A percentile compares a stretch with the other conserved stretches of the same genome.
phyloP scores from a whole-genome alignment of 805 yeast species.

The Pichia occidentalis region DNA sequence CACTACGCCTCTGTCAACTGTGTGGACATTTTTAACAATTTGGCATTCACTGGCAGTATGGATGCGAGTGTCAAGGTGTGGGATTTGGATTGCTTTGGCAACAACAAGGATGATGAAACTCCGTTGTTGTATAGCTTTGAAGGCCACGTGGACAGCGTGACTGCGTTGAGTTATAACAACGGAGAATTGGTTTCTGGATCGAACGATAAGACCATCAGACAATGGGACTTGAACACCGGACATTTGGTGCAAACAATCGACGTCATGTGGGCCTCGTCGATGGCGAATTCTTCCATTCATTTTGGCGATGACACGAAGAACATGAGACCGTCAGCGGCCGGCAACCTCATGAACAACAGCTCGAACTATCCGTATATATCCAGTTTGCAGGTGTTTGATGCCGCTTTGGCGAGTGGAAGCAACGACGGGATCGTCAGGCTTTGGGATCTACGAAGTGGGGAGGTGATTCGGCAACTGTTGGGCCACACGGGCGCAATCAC shows the following conservation, averaged over 20 bases:
- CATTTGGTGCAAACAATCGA: conserved; percentile 66
- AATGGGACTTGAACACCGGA: conserved; percentile 67
- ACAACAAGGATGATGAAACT: conserved; percentile 3
- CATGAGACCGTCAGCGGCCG: conserved; percentile 8
- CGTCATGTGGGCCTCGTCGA: conserved; percentile 51
- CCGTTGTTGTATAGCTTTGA: conserved; percentile 46
- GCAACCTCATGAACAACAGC: conserved; percentile 9
- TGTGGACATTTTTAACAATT: conserved; percentile 44
- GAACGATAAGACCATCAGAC: conserved; percentile 62
- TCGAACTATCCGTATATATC: conserved; percentile 43
- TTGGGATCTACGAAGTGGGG: conserved; percentile 72
- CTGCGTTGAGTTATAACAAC: conserved; percentile 52
- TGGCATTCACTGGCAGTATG: conserved; percentile 49
- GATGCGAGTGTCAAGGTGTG: conserved; percentile 61
- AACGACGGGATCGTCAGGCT: conserved; percentile 68
- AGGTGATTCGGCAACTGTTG: conserved; percentile 49
- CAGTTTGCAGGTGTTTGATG: conserved; percentile 64
- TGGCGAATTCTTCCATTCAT: conserved; percentile 19
- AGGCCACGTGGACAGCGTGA: conserved; percentile 61
- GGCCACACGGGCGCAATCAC: conserved; percentile 72
- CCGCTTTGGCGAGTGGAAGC: conserved; percentile 74
- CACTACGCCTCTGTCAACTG: conserved; percentile 55
- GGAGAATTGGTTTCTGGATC: conserved; percentile 61
- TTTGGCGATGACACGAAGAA: conserved; percentile 12
- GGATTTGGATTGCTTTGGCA: conserved; percentile 35